Evolutionary conservation across 176 grass and related monocot genomes (phyloP), one percentile per base, ranked within the genome.

Genomic region (Carex myosuroides): DNA sequence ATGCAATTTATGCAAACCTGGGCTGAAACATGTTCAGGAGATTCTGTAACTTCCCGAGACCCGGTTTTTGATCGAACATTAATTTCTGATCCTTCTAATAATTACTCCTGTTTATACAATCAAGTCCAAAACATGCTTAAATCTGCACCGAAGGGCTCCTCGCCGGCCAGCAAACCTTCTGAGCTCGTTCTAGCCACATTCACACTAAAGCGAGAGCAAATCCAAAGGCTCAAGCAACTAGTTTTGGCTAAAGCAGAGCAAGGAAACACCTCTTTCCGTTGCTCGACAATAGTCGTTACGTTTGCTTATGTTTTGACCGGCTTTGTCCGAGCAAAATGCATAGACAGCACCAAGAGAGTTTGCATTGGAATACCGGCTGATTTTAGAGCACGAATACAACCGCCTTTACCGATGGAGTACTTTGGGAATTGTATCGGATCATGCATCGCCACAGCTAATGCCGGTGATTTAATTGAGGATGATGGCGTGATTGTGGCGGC

Each of bases 341-440:
- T 37, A 33, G 12, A 8, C 0, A 32, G 26, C 11, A 46, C 62
- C 30, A 55, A 42, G 2, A 71, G 9, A 10, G 52, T 85, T 0
- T 74, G 59, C 44, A 0, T 91, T 10, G 13, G 29, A 0, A 88
- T 94, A 70, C 59, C 84, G 6, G 70, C 85, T 4, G 90, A 91
- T 52, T 87, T 85, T 65, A 79, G 92, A 30, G 10, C 52, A 1
- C 56, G 84, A 44, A 53, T 88, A 59, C 26, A 33, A 13, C 90
- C 87, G 6, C 84, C 87, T 5, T 0, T 91, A 33, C 88, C 88
- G 12, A 39, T 75, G 22, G 52, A 20, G 67, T 94, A 92, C 81
- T 87, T 94, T 56, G 92, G 92, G 58, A 94, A 91, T 81, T 92
- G 92, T 81, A 26, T 94, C 5, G 84, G 77, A 39, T 13, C 32